Conservation (phyloP, 257 asterid genomes). For the Echium plantagineum region DNA sequence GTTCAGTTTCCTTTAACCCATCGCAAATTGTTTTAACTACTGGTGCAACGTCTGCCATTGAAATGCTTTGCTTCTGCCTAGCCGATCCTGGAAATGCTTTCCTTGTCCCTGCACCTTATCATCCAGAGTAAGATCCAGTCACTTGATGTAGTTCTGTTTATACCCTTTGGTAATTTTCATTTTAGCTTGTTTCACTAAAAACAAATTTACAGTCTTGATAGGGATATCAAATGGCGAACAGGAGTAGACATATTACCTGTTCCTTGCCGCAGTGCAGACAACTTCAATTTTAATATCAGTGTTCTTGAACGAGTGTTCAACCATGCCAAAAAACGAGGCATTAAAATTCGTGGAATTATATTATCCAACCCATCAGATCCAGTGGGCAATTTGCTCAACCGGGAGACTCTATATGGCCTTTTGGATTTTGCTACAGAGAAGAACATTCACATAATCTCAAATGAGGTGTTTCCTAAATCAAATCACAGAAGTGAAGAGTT, state of each 20-base stretch:
- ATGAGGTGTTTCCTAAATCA: slow-evolving; percentile 34
- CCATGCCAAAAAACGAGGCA: slow-evolving; percentile 59
- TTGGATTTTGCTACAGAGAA: slow-evolving; percentile 53
- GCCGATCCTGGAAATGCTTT: slow-evolving; percentile 68
- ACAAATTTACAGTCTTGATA: slow-evolving; percentile 37
- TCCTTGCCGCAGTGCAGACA: slow-evolving; percentile 63
- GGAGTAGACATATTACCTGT: slow-evolving; percentile 56
- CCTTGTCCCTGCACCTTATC: slow-evolving; percentile 61
- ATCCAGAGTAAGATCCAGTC: slow-evolving; percentile 42
- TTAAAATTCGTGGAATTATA: slow-evolving; percentile 49
- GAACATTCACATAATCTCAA: slow-evolving; percentile 49
- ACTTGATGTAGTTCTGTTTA: neutral
- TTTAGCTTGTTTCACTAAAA: neutral
- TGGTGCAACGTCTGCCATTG: slow-evolving; percentile 52
- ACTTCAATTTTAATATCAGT: slow-evolving; percentile 35
- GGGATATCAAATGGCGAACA: slow-evolving; percentile 53
- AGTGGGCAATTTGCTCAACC: slow-evolving; percentile 36
- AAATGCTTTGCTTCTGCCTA: slow-evolving; percentile 51
- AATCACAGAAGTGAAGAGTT: slow-evolving; percentile 35
- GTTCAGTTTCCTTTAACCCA: slow-evolving; percentile 37
- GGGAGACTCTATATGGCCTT: slow-evolving; percentile 36
- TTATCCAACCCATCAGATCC: slow-evolving; percentile 58
- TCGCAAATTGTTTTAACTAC: slow-evolving; percentile 39
- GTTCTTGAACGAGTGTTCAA: slow-evolving; percentile 50
- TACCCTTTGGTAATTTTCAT: neutral